A percentile compares a stretch with the other conserved stretches of the same genome.
These are phyloP conservation scores for Massariosphaeria phaeospora DNA, from an alignment of 495 filamentous ascomycete species.

Conservation along the genomic window DNA sequence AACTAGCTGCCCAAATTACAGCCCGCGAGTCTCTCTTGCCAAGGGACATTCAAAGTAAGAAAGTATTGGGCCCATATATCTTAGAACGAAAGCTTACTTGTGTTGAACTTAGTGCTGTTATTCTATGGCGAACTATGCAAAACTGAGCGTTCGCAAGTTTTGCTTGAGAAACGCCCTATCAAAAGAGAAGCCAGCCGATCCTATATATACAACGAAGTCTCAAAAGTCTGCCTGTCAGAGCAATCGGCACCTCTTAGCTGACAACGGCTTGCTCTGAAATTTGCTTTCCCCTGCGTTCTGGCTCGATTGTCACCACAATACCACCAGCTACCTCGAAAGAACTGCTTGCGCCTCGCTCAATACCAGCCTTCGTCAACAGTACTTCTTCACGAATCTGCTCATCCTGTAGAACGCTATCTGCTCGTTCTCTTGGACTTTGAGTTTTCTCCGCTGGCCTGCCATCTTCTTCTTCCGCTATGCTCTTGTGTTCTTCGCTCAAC, in stretches of 20 bases:
- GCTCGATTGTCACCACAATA: constrained; percentile 13
- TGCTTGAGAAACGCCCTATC: too few relatives aligned
- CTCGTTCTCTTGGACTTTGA: constrained; percentile 1
- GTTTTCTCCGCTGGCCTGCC: neutral
- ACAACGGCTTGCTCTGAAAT: too few relatives aligned
- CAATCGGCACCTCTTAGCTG: neutral
- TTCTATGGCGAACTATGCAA: too few relatives aligned
- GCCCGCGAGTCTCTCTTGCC: too few relatives aligned
- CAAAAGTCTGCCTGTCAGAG: constrained; percentile 2
- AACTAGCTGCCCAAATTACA: too few relatives aligned
- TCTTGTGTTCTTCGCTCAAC: neutral
- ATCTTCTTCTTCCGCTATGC: neutral
- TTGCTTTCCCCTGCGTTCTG: too few relatives aligned
- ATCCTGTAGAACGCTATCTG: constrained; percentile 22
- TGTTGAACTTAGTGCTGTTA: too few relatives aligned
- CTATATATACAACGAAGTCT: constrained; percentile 12
- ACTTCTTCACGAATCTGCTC: constrained; percentile 6
- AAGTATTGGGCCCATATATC: too few relatives aligned
- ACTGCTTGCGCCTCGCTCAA: constrained; percentile 3
- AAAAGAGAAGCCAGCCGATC: too few relatives aligned
- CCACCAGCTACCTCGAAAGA: constrained; percentile 8
- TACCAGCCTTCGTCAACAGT: constrained; percentile 12
- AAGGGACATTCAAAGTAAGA: too few relatives aligned
- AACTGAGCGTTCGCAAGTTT: too few relatives aligned
- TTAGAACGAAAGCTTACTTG: too few relatives aligned